phyloP scores from a whole-genome alignment of 768 basidiomycete species.

The Sarcomyxa edulis region DNA sequence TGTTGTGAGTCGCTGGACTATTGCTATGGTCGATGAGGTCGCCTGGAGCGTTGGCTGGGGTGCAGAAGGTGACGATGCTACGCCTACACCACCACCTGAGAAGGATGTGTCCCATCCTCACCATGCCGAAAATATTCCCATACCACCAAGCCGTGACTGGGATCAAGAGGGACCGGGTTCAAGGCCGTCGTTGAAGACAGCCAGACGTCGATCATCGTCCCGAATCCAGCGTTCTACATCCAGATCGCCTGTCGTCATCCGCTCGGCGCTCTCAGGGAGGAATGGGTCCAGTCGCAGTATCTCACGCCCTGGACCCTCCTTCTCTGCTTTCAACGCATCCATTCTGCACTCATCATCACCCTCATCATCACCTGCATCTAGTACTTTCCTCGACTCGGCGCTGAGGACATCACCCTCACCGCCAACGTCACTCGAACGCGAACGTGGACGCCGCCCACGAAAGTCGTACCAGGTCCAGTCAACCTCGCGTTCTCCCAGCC shows the following conservation, averaged over 20 bases:
- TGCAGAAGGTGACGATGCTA: constrained; percentile 42
- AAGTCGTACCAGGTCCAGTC: constrained; percentile 13
- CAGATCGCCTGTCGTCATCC: constrained; percentile 36
- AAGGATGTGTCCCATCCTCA: constrained; percentile 9
- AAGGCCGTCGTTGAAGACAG: constrained; percentile 26
- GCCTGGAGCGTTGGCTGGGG: constrained; percentile 80
- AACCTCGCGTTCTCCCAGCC: constrained; percentile 43
- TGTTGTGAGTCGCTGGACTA: constrained; percentile 66
- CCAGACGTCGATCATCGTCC: constrained; percentile 34
- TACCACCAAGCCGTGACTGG: constrained; percentile 17
- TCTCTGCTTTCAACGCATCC: constrained; percentile 13
- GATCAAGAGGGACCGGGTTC: constrained; percentile 21
- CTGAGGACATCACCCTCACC: constrained; percentile 13
- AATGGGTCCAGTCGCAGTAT: constrained; percentile 33
- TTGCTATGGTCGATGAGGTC: constrained; percentile 72
- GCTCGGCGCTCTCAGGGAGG: constrained; percentile 31
- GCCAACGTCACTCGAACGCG: background rate
- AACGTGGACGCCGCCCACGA: constrained; percentile 27
- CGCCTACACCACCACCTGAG: constrained; percentile 24
- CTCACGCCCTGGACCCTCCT: constrained; percentile 27
- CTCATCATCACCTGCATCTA: constrained; percentile 17
- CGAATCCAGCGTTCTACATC: constrained; percentile 43
- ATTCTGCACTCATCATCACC: constrained; percentile 18
- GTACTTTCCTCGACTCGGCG: constrained; percentile 21
- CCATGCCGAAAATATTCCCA: constrained; percentile 7